A percentile compares a stretch with the other conserved stretches of the same genome.
These are phyloP conservation scores for Papiliotrema laurentii DNA, from an alignment of 1,284 basidiomycete species.

Conservation along the genomic window DNA sequence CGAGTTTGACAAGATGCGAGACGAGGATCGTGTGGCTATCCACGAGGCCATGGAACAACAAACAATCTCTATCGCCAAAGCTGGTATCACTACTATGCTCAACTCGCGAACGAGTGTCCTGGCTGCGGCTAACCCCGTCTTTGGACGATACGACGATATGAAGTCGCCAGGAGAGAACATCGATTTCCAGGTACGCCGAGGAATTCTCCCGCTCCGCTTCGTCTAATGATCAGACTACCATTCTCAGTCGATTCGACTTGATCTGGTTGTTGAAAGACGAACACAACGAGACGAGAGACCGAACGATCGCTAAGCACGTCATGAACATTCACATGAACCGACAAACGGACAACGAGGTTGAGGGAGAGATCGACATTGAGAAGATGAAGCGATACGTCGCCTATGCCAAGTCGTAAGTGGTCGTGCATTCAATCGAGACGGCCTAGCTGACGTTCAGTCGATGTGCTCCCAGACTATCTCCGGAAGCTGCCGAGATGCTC, in stretches of 20 bases:
- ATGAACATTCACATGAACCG: conserved; percentile 99
- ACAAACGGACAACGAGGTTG: conserved; percentile 61
- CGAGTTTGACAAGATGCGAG: conserved; percentile 99
- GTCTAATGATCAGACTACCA: conserved; percentile 76
- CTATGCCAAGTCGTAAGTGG: conserved; percentile 81
- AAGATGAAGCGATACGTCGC: conserved; percentile 98
- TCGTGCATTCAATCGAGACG: not conserved
- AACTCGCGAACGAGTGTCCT: conserved; percentile 95
- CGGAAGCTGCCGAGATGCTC: conserved; percentile 93
- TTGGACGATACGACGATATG: conserved; percentile 76
- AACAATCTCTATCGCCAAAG: conserved; percentile 98
- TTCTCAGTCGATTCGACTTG: conserved; percentile 98
- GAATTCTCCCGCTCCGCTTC: not conserved
- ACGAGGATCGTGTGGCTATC: conserved; percentile 97
- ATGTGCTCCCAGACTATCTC: conserved; percentile 89
- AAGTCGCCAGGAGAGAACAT: conserved; percentile 77
- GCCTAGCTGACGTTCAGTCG: conserved; percentile 55
- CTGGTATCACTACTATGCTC: conserved; percentile 92
- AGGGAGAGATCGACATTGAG: conserved; percentile 94
- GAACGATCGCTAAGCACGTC: conserved; percentile 94
- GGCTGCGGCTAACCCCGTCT: conserved; percentile 97
- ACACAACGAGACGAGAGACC: conserved; percentile 90
- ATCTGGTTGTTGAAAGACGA: conserved; percentile 99
- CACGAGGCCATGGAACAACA: conserved; percentile 99
- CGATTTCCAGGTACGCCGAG: conserved; percentile 24